Conservation (phyloP, 108 stramenopile genomes). For the Ochromonas danica region DNA sequence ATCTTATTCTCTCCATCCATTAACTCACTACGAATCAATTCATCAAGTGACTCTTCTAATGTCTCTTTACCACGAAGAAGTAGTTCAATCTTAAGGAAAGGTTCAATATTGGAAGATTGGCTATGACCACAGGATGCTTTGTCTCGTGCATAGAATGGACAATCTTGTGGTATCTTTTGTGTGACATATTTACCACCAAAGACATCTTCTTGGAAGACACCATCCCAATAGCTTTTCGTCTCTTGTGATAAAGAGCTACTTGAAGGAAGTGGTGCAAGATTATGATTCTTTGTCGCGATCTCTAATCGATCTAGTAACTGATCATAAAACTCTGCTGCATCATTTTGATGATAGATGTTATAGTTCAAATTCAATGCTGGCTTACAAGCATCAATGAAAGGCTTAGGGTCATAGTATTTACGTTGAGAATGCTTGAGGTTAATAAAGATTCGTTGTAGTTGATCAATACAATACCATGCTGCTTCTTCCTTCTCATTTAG, state of each 20-base stretch:
- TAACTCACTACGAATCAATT: slow-evolving; percentile 82
- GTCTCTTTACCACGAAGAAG: slow-evolving; percentile 85
- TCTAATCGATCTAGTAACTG: slow-evolving; percentile 90
- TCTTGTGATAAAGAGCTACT: no score
- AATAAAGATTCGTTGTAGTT: slow-evolving; percentile 90
- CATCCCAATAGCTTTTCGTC: slow-evolving; percentile 23
- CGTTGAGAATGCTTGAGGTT: slow-evolving; percentile 77
- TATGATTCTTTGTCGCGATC: slow-evolving; percentile 68
- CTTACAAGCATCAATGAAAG: slow-evolving; percentile 84
- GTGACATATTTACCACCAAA: slow-evolving; percentile 36
- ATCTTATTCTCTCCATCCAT: slow-evolving; percentile 96
- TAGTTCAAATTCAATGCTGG: slow-evolving; percentile 93
- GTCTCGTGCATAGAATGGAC: slow-evolving; percentile 63
- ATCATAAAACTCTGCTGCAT: slow-evolving; percentile 93
- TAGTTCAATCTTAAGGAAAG: slow-evolving; percentile 84
- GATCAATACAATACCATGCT: slow-evolving; percentile 75
- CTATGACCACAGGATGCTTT: slow-evolving; percentile 18
- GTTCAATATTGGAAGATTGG: slow-evolving; percentile 51
- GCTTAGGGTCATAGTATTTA: slow-evolving; percentile 83
- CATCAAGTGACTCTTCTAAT: slow-evolving; percentile 86
- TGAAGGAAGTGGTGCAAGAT: no score
- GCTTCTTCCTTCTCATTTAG: slow-evolving; percentile 75
- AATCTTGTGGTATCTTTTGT: slow-evolving; percentile 45
- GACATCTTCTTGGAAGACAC: neutral
- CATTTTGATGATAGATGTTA: slow-evolving; percentile 97